Evolutionary conservation across 306 rosid genomes (phyloP).

Genomic region (Vachellia pachyceras): DNA sequence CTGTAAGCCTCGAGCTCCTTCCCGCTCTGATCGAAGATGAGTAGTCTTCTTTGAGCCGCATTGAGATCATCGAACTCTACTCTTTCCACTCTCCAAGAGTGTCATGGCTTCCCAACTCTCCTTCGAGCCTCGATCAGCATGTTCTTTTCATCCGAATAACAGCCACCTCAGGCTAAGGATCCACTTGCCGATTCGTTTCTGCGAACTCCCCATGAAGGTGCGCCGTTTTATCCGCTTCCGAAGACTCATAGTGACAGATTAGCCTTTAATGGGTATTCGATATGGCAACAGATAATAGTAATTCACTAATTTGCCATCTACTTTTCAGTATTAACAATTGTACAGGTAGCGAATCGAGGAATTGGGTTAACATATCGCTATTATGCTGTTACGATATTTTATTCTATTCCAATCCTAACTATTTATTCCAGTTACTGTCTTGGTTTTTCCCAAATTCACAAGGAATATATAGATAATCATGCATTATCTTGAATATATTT

Average conservation of each 20-base stretch:
- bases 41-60: constrained; percentile 55
- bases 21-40: constrained; percentile 43
- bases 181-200: constrained; percentile 41
- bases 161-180: constrained; percentile 45
- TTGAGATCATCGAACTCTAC: constrained; percentile 51
- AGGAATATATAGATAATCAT: background rate
- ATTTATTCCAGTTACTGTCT: background rate
- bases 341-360: background rate
- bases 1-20: background rate
- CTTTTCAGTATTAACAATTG: background rate
- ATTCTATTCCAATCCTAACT: background rate
- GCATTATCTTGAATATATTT: background rate
- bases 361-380: background rate
- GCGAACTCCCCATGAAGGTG: constrained; percentile 48
- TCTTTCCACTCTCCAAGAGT: constrained; percentile 32
- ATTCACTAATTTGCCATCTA: background rate
- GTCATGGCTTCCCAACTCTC: constrained; percentile 37
- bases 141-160: constrained; percentile 61
- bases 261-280: background rate
- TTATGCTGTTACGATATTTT: background rate
- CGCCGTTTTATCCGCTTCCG: background rate
- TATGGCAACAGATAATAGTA: background rate
- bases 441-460: background rate
- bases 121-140: constrained; percentile 39
- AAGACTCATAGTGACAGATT: background rate